Conservation (phyloP, 1,284 basidiomycete genomes). For the Takashimella koratensis region DNA sequence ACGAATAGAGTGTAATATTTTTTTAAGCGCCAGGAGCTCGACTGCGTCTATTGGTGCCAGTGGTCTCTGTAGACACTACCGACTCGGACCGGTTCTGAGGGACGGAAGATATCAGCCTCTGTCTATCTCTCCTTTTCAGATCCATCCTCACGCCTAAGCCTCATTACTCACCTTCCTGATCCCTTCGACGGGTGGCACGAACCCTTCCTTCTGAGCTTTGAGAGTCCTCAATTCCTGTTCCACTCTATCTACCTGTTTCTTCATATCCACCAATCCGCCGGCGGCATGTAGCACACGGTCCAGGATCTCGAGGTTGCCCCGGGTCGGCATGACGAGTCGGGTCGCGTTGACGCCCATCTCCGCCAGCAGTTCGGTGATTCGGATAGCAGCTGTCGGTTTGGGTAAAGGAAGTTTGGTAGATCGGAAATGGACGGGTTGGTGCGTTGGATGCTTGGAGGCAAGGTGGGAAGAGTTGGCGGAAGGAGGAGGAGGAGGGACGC, state of each 20-base stretch:
- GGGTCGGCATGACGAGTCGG: constrained; percentile 86
- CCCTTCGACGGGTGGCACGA: constrained; percentile 25
- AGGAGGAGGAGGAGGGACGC: constrained; percentile 21
- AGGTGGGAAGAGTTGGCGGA: constrained; percentile 32
- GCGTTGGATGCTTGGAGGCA: constrained; percentile 47
- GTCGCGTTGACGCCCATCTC: constrained; percentile 71
- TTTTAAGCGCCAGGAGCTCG: too few relatives aligned
- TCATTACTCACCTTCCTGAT: constrained; percentile 16
- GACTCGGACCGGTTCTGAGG: constrained; percentile 23
- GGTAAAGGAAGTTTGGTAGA: constrained; percentile 75
- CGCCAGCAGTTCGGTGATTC: constrained; percentile 64
- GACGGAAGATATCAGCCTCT: background rate
- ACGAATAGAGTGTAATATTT: too few relatives aligned
- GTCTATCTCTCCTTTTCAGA: background rate
- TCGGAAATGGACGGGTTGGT: constrained; percentile 72
- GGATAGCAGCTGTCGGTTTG: constrained; percentile 67
- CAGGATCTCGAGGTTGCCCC: constrained; percentile 66
- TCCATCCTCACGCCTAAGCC: background rate
- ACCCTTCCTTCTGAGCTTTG: constrained; percentile 60
- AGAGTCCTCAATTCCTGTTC: constrained; percentile 75
- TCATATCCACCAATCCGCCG: constrained; percentile 72
- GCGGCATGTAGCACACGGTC: constrained; percentile 71
- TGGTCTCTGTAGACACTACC: constrained; percentile 36
- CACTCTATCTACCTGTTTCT: constrained; percentile 77
- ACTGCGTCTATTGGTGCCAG: constrained; percentile 18